Base-by-base conservation (phyloP, 768 basidiomycete species). In the Tephrocybe sp. region DNA sequence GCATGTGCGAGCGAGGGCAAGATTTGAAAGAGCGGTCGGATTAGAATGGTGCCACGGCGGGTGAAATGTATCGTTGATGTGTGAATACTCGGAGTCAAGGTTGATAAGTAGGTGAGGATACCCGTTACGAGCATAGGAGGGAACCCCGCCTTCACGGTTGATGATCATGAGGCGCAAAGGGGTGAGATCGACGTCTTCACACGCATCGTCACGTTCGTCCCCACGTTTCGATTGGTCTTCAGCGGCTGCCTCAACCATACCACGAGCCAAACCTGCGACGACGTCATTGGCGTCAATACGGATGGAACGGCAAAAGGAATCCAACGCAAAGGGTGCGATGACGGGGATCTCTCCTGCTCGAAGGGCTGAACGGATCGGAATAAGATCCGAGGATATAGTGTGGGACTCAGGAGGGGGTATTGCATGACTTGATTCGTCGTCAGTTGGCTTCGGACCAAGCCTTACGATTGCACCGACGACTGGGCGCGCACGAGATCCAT, bases 111-210 rank as follows among this genome's bases (percentile, higher is more conserved):
- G 85, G 73, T 99, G 97, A 17, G 97, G 97, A 57, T 90, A 83
- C 40, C 97, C 97, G 9, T 81, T 83, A 25, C 97, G 92, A 30
- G 97, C 97, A 65, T 98, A 98, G 0, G 97, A 98, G 18, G 97
- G 97, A 3, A 98, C 87, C 12, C 97, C 97, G 20, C 97, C 97
- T 69, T 96, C 92, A 17, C 88, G 82, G 67, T 94, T 96, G 69
- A 99, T 98, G 68, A 98, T 88, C 90, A 99, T 95, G 53, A 99
- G 80, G 24, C 97, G 89, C 48, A 98, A 74, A 1, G 97, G 97
- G 3, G 93, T 95, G 51, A 99, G 81, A 69, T 98, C 91, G 4
- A 79, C 71, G 26, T 86, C 81, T 25, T 76, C 74, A 0, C 77
- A 75, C 50, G 68, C 65, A 28, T 75, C 72, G 30, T 73, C 67